phyloP scores from a whole-genome alignment of 1,139 yeast species.

The Groenewaldozyma sp. region DNA sequence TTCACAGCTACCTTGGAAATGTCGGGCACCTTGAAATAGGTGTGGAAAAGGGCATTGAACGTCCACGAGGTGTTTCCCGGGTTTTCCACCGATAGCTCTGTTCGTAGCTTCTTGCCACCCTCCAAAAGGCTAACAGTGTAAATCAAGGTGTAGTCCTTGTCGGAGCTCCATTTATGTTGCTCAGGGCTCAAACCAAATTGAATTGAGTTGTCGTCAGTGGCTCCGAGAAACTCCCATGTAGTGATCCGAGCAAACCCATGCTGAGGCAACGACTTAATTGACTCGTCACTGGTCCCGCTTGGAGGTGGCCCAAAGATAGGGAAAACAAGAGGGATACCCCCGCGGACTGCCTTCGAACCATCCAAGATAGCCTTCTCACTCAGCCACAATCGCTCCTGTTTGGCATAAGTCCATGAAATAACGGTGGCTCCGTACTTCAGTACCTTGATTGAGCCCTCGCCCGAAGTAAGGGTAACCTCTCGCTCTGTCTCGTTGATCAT shows the following conservation, averaged over 20 bases:
- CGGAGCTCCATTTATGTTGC: conserved; percentile 40
- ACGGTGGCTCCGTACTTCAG: conserved; percentile 86
- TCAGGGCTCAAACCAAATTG: conserved; percentile 90
- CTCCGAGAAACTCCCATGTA: conserved; percentile 88
- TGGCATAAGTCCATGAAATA: conserved; percentile 65
- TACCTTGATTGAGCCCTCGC: conserved; percentile 53
- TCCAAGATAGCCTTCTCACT: conserved; percentile 67
- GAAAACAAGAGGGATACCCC: conserved; percentile 94
- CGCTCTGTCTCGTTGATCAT: no score
- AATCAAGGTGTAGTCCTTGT: conserved; percentile 67
- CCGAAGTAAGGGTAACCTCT: conserved; percentile 52
- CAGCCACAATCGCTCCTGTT: conserved; percentile 63
- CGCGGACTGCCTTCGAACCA: conserved; percentile 89
- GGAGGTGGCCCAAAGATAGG: conserved; percentile 79
- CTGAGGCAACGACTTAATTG: conserved; percentile 61
- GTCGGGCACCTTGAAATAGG: conserved; percentile 71
- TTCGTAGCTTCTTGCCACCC: conserved; percentile 43
- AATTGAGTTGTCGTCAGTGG: conserved; percentile 51
- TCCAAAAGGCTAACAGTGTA: conserved; percentile 51
- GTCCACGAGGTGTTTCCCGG: conserved; percentile 54
- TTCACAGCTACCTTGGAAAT: conserved; percentile 68
- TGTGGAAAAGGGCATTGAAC: conserved; percentile 93
- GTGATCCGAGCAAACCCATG: conserved; percentile 94
- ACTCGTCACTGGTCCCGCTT: conserved; percentile 24
- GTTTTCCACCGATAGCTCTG: conserved; percentile 69